Evolutionary conservation across 129 eudicot species (phyloP).

Genomic region (Deinandra increscens): DNA sequence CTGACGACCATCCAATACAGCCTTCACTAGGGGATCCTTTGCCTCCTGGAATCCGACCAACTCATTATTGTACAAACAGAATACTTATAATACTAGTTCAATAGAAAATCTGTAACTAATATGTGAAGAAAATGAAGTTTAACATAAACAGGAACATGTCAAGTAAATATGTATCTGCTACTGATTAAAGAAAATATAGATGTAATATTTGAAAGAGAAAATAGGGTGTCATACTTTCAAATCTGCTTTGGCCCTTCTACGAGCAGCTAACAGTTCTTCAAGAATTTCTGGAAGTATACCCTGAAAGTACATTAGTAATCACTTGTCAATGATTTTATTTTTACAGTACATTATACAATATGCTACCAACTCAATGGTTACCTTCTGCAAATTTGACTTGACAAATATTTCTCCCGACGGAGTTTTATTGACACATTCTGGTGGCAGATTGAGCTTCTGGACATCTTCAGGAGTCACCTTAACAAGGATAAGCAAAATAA

Average conservation of each 20-base stretch:
- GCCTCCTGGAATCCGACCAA: slow-evolving; percentile 64
- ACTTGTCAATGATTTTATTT: slow-evolving; percentile 15
- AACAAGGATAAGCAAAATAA: slow-evolving; percentile 22
- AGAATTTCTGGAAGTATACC: slow-evolving; percentile 99
- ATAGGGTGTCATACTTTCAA: slow-evolving; percentile 52
- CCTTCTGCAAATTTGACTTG: slow-evolving; percentile 88
- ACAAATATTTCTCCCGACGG: slow-evolving; percentile 99
- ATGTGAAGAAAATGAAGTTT: background rate
- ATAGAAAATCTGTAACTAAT: background rate
- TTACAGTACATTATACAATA: slow-evolving; percentile 1
- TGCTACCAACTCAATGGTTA: slow-evolving; percentile 19
- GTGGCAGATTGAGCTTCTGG: slow-evolving; percentile 77
- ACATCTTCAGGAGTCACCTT: slow-evolving; percentile 91
- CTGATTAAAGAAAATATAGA: background rate
- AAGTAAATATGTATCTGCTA: background rate
- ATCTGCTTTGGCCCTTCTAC: slow-evolving; percentile 97
- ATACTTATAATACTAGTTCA: background rate
- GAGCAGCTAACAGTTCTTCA: slow-evolving; percentile 96
- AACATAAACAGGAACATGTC: background rate
- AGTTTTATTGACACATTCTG: slow-evolving; percentile 78
- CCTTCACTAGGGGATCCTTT: slow-evolving; percentile 92
- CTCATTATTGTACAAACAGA: slow-evolving; percentile 5
- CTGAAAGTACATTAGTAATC: slow-evolving; percentile 42
- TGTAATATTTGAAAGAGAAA: slow-evolving; percentile 8
- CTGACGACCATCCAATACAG: slow-evolving; percentile 99